Evolutionary conservation across 116 monocot species (phyloP).

Genomic region (Papilionanthe hybrid): DNA sequence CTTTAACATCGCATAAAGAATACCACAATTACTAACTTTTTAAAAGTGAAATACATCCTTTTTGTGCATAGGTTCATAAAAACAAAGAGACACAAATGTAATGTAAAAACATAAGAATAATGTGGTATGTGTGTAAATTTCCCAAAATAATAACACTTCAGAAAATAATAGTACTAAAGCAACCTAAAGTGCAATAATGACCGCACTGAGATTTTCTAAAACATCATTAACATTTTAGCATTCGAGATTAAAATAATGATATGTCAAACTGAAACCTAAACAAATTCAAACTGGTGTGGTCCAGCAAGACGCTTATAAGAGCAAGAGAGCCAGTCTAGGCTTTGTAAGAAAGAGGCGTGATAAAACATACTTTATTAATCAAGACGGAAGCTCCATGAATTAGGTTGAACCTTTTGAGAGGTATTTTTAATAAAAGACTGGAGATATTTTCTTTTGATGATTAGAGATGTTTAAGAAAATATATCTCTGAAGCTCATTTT

Average conservation of each 20-base stretch:
- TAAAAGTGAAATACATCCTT: too few relatives aligned
- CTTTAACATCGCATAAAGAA: too few relatives aligned
- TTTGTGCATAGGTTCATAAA: too few relatives aligned
- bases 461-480: neutral
- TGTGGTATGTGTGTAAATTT: too few relatives aligned
- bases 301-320: neutral
- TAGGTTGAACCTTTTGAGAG: neutral
- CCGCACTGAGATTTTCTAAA: neutral
- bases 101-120: too few relatives aligned
- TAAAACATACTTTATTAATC: neutral
- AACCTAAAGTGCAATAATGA: neutral
- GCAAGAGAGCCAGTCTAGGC: neutral
- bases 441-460: neutral
- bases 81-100: too few relatives aligned
- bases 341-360: neutral
- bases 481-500: neutral
- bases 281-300: neutral
- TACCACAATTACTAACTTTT: too few relatives aligned
- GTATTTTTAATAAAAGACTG: neutral
- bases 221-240: neutral
- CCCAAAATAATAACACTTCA: neutral
- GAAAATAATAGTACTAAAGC: neutral
- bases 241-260: neutral
- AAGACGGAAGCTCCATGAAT: neutral
- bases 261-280: neutral